Conservation (phyloP, 345 rosid genomes). For the Bruguiera parviflora region DNA sequence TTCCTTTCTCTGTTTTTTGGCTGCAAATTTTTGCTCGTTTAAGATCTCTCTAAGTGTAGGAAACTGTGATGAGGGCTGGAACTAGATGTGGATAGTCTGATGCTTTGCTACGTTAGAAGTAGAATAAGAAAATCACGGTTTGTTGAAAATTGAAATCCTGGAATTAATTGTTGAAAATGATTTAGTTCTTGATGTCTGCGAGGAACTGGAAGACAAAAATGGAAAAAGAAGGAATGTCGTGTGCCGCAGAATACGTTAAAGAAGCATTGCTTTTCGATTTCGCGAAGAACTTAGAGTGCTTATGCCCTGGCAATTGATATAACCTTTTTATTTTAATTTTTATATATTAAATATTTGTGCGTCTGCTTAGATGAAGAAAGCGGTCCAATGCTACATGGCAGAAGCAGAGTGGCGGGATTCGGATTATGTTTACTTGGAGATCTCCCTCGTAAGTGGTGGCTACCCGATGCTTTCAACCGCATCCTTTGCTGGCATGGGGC, state of each 20-base stretch:
- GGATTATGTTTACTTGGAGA: neutral
- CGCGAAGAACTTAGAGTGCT: neutral
- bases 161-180: too few relatives aligned
- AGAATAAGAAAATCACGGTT: too few relatives aligned
- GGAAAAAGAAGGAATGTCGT: constrained; percentile 4
- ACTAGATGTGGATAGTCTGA: too few relatives aligned
- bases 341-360: neutral
- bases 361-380: neutral
- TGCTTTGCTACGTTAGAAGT: too few relatives aligned
- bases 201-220: constrained; percentile 5
- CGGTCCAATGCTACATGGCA: neutral
- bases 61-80: too few relatives aligned
- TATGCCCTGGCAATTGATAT: neutral
- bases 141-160: too few relatives aligned
- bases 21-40: too few relatives aligned
- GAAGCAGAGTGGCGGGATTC: constrained; percentile 11
- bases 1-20: too few relatives aligned
- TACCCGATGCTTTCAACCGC: neutral
- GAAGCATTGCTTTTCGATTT: neutral
- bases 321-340: neutral
- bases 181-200: neutral
- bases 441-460: neutral
- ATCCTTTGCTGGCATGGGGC: constrained; percentile 16
- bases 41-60: too few relatives aligned
- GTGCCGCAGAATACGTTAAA: neutral